Conservation (phyloP, 2,329 filamentous ascomycete species). For the Decorospora gaudefroyi region DNA sequence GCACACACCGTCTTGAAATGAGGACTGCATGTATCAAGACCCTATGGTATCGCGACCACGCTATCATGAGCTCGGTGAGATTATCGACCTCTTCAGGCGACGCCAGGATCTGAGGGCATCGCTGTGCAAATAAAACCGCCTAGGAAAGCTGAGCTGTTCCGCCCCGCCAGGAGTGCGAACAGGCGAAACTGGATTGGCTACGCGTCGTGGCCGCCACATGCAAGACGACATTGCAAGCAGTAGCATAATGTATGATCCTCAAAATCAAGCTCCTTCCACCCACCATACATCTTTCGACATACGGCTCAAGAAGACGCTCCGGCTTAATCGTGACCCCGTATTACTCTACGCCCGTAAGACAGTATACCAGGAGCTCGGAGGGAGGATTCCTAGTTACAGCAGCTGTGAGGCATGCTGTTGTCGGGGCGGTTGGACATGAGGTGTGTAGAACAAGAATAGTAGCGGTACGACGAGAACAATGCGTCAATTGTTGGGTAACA, state of each 20-base stretch:
- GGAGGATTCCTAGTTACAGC: slow-evolving; percentile 64
- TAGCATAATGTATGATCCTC: slow-evolving; percentile 72
- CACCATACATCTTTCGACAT: slow-evolving; percentile 76
- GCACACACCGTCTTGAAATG: slow-evolving; percentile 93
- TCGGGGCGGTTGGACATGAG: slow-evolving; percentile 52
- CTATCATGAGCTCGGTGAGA: no score
- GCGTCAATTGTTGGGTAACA: slow-evolving; percentile 18
- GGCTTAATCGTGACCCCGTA: slow-evolving; percentile 92
- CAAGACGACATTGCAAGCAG: not conserved
- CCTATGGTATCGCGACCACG: no score
- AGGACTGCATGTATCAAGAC: slow-evolving; percentile 44
- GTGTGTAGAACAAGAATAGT: slow-evolving; percentile 5
- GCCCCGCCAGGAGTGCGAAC: no score
- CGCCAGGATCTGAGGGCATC: no score
- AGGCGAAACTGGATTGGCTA: no score
- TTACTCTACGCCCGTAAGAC: slow-evolving; percentile 76
- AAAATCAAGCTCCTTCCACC: slow-evolving; percentile 97
- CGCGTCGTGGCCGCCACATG: no score
- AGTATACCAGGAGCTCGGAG: slow-evolving; percentile 81
- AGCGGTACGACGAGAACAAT: slow-evolving; percentile 14
- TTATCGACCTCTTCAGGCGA: no score
- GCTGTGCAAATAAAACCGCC: no score
- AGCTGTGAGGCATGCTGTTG: slow-evolving; percentile 55
- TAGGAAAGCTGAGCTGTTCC: no score
- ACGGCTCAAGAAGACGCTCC: slow-evolving; percentile 89